phyloP scores from a whole-genome alignment of 139 green algal genomes.

The Chlorella vulgaris region DNA sequence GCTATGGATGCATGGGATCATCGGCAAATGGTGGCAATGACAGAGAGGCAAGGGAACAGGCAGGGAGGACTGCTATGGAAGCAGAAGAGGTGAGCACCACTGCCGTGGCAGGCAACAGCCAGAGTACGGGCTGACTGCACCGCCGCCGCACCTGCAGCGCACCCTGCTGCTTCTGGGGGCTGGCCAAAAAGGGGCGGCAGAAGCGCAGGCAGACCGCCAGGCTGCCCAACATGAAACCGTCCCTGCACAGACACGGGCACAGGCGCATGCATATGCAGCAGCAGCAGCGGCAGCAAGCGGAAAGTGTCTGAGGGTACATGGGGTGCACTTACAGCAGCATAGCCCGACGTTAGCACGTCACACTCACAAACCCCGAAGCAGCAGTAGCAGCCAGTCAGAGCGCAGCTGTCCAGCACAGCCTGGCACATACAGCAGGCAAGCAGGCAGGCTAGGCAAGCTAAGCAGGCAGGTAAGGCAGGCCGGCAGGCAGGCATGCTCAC shows the following conservation, averaged over 20 bases:
- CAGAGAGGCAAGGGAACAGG: too few species aligned
- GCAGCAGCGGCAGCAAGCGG: neutral
- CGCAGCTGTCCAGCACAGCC: neutral
- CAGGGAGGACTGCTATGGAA: too few species aligned
- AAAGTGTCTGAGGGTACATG: neutral
- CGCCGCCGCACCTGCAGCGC: slow-evolving; percentile 13
- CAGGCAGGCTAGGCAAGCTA: neutral
- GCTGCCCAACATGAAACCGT: slow-evolving; percentile 44
- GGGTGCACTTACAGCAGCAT: too few species aligned
- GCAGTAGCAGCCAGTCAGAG: neutral
- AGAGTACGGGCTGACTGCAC: too few species aligned
- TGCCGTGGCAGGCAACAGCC: too few species aligned
- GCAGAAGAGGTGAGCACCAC: too few species aligned
- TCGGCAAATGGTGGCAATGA: too few species aligned
- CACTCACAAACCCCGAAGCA: neutral
- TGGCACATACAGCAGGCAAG: neutral
- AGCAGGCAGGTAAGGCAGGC: neutral
- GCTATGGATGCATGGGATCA: too few species aligned
- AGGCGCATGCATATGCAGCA: neutral
- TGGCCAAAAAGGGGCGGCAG: slow-evolving; percentile 50
- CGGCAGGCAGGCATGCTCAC: neutral
- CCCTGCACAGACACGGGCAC: neutral
- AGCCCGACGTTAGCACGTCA: too few species aligned
- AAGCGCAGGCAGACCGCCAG: slow-evolving; percentile 40
- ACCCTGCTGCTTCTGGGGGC: slow-evolving; percentile 34